Evolutionary conservation across 305 asterid genomes (phyloP), one percentile per base, ranked within the genome.

Genomic region (Coffea humblotiana): DNA sequence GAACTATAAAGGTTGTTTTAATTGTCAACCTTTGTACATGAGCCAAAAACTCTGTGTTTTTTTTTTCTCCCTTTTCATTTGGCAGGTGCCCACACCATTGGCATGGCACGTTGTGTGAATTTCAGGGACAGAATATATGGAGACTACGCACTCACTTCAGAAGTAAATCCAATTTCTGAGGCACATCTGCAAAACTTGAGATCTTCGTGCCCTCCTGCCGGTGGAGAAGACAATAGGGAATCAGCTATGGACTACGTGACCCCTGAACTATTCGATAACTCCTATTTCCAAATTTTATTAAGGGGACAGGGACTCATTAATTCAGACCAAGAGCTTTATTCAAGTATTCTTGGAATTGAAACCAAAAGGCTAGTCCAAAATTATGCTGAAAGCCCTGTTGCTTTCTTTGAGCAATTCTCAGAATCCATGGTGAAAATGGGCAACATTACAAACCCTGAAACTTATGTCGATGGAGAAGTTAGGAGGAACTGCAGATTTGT

Each of bases 1-100:
- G 65, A 60, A 9, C 14, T 61, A 2, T 8, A 61, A 61, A 61
- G 66, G 12, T 8, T 61, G 66, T 25, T 61, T 63, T 61, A 2
- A 61, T 61, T 63, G 18, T 25, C 4, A 63, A 63, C 9, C 11
- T 3, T 61, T 23, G 3, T 12, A 23, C n/a, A n/a, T n/a, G 67
- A 3, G 1, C 14, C 32, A 61, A 8, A 61, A 61, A n/a, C 6
- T 21, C 2, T 4, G 5, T 21, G 2, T 9, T 63, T 1, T 9
- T n/a, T 9, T 61, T 25, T 8, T 25, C 32, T 29, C 32, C 32
- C 32, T 9, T 2, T 16, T 8, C 1, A 2, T 35, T 51, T 37
- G 75, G 83, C 83, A 94, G 98, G 98, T 88, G 97, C 98, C 25
- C 98, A 95, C 74, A 95, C 98, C 11, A 93, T 95, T 74, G 98